phyloP scores from a whole-genome alignment of 352 stramenopile genomes.

The Phytophthora citricola region DNA sequence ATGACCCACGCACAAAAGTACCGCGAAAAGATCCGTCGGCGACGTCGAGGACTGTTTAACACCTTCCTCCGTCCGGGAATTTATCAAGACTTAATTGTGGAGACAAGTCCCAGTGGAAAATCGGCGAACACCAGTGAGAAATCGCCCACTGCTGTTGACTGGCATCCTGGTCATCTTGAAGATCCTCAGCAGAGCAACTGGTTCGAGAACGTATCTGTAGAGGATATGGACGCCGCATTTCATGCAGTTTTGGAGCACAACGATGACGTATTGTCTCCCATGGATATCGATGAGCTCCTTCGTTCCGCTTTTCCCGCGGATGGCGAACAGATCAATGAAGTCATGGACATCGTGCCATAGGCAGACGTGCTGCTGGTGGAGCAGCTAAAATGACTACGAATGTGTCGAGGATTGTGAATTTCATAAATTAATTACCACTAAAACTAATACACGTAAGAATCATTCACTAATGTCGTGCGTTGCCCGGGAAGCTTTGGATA shows the following conservation, averaged over 20 bases:
- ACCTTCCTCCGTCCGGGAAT: background rate
- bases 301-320: background rate
- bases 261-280: background rate
- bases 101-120: background rate
- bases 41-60: conserved; percentile 1
- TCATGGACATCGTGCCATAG: too few species aligned
- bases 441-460: too few species aligned
- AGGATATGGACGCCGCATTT: background rate
- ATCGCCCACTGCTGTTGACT: conserved; percentile 1
- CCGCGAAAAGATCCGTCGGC: conserved; percentile 6
- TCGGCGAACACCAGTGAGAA: background rate
- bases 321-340: background rate
- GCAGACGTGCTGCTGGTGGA: too few species aligned
- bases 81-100: background rate
- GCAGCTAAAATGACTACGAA: too few species aligned
- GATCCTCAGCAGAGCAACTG: background rate
- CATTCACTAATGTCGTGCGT: too few species aligned
- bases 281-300: background rate
- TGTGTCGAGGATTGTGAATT: too few species aligned
- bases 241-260: background rate
- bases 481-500: too few species aligned
- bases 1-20: conserved; percentile 11
- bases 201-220: background rate
- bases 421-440: too few species aligned
- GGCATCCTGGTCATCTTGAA: background rate